Evolutionary conservation across 1,284 basidiomycete species (phyloP).

Genomic region (Filobasidium uniguttulatum): DNA sequence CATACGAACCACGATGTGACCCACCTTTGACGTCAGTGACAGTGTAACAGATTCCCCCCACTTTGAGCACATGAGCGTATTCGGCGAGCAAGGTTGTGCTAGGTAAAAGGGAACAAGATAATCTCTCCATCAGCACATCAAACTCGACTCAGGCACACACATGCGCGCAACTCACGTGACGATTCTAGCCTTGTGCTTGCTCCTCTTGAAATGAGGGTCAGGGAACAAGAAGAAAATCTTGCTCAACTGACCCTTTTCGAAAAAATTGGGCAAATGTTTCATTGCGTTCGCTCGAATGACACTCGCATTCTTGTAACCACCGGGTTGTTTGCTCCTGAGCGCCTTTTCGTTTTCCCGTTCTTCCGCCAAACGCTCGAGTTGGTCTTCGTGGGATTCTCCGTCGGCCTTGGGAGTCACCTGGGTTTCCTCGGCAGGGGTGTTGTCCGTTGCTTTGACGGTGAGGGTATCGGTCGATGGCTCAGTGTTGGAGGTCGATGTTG

Average conservation of each 20-base stretch:
- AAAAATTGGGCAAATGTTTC: constrained; percentile 98
- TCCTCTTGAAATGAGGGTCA: constrained; percentile 95
- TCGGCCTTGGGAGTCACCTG: constrained; percentile 7
- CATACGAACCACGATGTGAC: constrained; percentile 5
- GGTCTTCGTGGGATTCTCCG: constrained; percentile 8
- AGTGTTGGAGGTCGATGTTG: constrained; percentile 14
- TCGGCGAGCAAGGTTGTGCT: constrained; percentile 70
- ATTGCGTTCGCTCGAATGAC: constrained; percentile 93
- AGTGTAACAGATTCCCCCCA: constrained; percentile 89
- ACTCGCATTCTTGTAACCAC: constrained; percentile 77
- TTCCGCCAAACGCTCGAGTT: constrained; percentile 14
- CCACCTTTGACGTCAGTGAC: constrained; percentile 78
- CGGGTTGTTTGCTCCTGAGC: constrained; percentile 26
- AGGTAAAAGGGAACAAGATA: background rate
- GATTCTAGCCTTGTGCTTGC: constrained; percentile 94
- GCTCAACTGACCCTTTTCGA: constrained; percentile 73
- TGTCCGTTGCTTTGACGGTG: constrained; percentile 8
- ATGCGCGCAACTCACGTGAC: constrained; percentile 49
- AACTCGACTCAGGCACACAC: background rate
- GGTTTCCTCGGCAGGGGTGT: constrained; percentile 15
- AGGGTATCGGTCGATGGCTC: constrained; percentile 16
- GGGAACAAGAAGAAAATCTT: constrained; percentile 98
- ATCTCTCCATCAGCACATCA: background rate
- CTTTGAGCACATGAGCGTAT: constrained; percentile 83
- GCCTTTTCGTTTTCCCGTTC: constrained; percentile 14